Percentiles rank a stretch among this genome's conserved stretches.
Evolutionary conservation across 176 grass and related monocot species (phyloP).

Genomic region (Carex scoparia): DNA sequence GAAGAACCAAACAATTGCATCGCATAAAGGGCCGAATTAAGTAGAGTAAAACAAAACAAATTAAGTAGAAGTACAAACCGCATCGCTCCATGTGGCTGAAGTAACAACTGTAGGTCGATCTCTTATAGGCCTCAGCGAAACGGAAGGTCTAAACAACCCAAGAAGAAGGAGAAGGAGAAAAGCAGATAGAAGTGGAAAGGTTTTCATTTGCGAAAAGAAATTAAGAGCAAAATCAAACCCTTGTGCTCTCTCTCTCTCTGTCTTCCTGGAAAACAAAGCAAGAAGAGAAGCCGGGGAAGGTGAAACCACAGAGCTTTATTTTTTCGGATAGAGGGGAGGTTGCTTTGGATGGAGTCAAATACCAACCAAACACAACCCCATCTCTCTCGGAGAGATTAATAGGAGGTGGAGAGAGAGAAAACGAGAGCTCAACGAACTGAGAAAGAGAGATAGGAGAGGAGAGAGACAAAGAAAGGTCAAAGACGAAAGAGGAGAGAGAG

Average conservation of each 20-base stretch:
- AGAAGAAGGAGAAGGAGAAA: constrained; percentile 15
- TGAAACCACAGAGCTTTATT: constrained; percentile 2
- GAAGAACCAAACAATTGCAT: neutral
- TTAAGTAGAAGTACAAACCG: constrained; percentile 41
- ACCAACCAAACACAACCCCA: constrained; percentile 41
- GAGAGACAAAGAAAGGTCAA: constrained; percentile 26
- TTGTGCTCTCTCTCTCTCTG: neutral
- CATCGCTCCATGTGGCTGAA: constrained; percentile 60
- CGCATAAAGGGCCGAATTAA: neutral
- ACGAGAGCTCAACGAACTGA: constrained; percentile 37
- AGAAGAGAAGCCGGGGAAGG: neutral
- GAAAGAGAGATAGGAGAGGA: neutral
- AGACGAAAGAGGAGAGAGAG: constrained; percentile 24
- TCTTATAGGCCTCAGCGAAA: constrained; percentile 66
- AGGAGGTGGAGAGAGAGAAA: constrained; percentile 15
- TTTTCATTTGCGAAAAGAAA: constrained; percentile 20
- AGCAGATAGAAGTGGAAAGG: constrained; percentile 6
- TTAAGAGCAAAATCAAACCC: neutral
- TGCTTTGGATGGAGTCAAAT: constrained; percentile 42
- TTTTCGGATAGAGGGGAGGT: constrained; percentile 9
- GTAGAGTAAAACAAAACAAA: neutral
- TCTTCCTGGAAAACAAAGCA: neutral
- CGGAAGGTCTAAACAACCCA: constrained; percentile 31
- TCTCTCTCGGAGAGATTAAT: constrained; percentile 7
- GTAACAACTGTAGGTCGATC: constrained; percentile 39